phyloP scores from a whole-genome alignment of 2,329 filamentous ascomycete species.

The Penicillium sp. region DNA sequence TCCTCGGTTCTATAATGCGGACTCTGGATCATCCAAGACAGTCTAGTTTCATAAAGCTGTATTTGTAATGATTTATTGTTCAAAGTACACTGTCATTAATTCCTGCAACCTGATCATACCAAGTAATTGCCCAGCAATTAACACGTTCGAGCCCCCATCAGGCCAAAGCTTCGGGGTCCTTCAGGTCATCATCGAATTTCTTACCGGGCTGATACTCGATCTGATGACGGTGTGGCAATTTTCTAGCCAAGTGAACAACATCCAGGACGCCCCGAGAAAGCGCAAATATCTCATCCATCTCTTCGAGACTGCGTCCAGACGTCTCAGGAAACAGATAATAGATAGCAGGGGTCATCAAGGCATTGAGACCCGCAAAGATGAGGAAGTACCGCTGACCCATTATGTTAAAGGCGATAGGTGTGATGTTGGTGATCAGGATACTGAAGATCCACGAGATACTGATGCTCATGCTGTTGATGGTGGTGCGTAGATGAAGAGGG shows the following conservation, averaged over 20 bases:
- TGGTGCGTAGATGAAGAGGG: constrained; percentile 22
- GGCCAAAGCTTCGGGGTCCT: not conserved
- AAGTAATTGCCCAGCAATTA: not conserved
- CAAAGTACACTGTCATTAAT: not conserved
- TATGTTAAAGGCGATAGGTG: constrained; percentile 20
- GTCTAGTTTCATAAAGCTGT: not conserved
- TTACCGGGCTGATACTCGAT: constrained; percentile 4
- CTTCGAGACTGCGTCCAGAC: constrained; percentile 21
- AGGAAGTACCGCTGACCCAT: constrained; percentile 23
- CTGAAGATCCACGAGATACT: constrained; percentile 21
- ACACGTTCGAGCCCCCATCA: not conserved
- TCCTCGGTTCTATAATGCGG: not conserved
- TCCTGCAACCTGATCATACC: not conserved
- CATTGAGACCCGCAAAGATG: constrained; percentile 20
- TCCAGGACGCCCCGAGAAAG: constrained; percentile 11
- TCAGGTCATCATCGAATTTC: not conserved
- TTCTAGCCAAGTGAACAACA: constrained; percentile 14
- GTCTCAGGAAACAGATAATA: constrained; percentile 25
- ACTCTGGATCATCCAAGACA: not conserved
- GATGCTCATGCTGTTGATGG: constrained; percentile 25
- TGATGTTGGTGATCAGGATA: constrained; percentile 22
- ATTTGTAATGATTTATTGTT: not conserved
- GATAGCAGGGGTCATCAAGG: constrained; percentile 15
- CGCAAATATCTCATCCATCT: constrained; percentile 23
- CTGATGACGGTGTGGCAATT: constrained; percentile 8